Evolutionary conservation across 805 yeast species (phyloP), one percentile per base, ranked within the genome.

Genomic region (Saturnispora saitoi): DNA sequence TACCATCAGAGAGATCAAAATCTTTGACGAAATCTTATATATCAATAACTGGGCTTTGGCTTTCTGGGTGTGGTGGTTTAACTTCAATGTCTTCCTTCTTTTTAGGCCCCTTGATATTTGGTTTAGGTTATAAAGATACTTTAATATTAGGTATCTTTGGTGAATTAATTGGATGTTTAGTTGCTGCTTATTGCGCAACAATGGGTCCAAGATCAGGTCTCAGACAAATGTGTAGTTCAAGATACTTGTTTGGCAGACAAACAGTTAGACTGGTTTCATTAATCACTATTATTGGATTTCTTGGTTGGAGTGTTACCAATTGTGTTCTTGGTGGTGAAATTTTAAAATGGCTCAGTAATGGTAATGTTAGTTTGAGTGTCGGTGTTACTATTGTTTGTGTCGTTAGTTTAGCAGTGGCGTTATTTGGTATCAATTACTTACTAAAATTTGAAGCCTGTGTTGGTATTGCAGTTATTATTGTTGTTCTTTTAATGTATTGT

Each of bases 281-380:
- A 38, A 77, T 84, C 34, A 76, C 86, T 41, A 78, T 85, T 50
- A 64, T 85, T 39, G 95, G 95, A 44, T 83, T 83, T 14, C 62
- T 86, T 56, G 96, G 96, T n/a, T 88, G 96, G 96, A 78, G 91
- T n/a, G 81, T 88, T 32, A 89, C 87, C n/a, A 87, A 86, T 61
- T 77, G 85, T 56, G 93, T 87, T 43, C 81, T 86, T 49, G 95
- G 95, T 34, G 96, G 96, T 17, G 89, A 88, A 65, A 82, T 88
- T 51, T 64, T 88, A 43, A 71, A 78, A 8, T 75, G 83, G 38
- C 69, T 88, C 19, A 80, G 88, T 36, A 67, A 80, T 55, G 85
- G 77, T 14, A 73, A 70, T 51, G 73, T 87, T 1, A 87, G 95
- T 2, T 59, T 86, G 34, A 78, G 80, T 59, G 80, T 80, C 17